These are phyloP conservation scores for Sugiyamaella sp. DNA, from an alignment of 1,139 yeast genomes.

Conservation along the genomic window DNA sequence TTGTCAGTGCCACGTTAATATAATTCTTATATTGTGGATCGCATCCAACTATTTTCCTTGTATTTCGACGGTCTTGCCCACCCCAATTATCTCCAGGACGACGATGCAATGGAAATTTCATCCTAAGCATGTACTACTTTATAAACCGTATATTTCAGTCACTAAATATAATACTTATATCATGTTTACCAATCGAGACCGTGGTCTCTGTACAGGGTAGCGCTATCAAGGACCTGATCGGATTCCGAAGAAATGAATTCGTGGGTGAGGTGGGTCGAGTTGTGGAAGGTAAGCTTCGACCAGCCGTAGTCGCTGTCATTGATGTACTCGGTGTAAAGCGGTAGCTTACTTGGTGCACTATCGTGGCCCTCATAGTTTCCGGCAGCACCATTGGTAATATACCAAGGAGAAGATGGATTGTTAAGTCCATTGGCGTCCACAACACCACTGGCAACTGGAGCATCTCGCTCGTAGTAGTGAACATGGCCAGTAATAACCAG, in stretches of 20 bases:
- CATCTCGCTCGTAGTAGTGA: conserved; percentile 29
- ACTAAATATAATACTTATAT: too few species aligned
- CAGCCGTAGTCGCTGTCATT: conserved; percentile 28
- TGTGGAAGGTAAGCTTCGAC: conserved; percentile 31
- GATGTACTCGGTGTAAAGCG: conserved; percentile 18
- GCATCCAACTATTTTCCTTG: too few species aligned
- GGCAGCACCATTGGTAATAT: conserved; percentile 32
- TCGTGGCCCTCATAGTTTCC: conserved; percentile 32
- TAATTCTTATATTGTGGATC: too few species aligned
- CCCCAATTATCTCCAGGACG: too few species aligned
- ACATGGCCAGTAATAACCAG: conserved; percentile 30
- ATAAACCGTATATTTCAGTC: too few species aligned
- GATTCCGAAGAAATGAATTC: conserved; percentile 29
- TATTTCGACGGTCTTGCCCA: too few species aligned
- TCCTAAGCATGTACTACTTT: too few species aligned
- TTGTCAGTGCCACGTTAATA: too few species aligned
- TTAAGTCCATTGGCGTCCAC: conserved; percentile 30
- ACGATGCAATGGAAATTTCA: too few species aligned
- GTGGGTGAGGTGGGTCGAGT: conserved; percentile 29
- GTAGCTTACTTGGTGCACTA: conserved; percentile 21
- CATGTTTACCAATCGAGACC: conserved; percentile 19
- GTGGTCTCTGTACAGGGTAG: conserved; percentile 30
- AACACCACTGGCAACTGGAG: conserved; percentile 26
- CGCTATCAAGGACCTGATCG: conserved; percentile 26
- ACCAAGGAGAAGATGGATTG: conserved; percentile 33